Percentiles rank a stretch among this genome's conserved stretches.
Evolutionary conservation across 257 asterid species (phyloP).

Genomic region (Gentiana macrophylla): DNA sequence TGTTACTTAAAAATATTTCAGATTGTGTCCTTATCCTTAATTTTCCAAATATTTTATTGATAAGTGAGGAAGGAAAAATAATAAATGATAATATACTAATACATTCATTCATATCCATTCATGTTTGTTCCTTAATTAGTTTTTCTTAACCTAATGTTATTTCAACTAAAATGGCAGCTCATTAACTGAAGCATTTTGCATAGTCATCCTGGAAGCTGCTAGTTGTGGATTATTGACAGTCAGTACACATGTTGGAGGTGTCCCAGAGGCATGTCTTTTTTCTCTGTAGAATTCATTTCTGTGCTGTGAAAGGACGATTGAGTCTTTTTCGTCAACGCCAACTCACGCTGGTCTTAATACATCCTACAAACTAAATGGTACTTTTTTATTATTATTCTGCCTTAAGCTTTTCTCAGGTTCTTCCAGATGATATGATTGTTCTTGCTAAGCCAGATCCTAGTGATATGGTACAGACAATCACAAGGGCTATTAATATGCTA

Average conservation of each 20-base stretch:
- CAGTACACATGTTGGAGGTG: slow-evolving; percentile 99
- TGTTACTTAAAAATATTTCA: too few relatives aligned
- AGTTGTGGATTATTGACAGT: slow-evolving; percentile 97
- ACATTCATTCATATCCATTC: not conserved
- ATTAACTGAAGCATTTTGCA: slow-evolving; percentile 95
- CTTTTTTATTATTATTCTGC: slow-evolving; percentile 3
- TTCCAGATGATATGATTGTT: slow-evolving; percentile 95
- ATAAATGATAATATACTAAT: too few relatives aligned
- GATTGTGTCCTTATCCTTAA: too few relatives aligned
- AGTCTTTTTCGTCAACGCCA: too few relatives aligned
- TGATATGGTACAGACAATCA: slow-evolving; percentile 79
- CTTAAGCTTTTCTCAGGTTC: slow-evolving; percentile 40
- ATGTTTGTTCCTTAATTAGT: not conserved
- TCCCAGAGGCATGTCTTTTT: slow-evolving; percentile 77
- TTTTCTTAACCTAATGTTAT: slow-evolving; percentile 10
- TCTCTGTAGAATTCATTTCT: slow-evolving; percentile 7
- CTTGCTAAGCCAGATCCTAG: slow-evolving; percentile 84
- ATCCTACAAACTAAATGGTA: slow-evolving; percentile 5
- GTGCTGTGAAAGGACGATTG: slow-evolving; percentile 1
- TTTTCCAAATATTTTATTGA: too few relatives aligned
- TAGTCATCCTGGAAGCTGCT: slow-evolving; percentile 96
- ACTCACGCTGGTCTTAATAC: too few relatives aligned
- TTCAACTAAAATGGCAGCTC: slow-evolving; percentile 44
- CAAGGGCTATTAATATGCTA: slow-evolving; percentile 69
- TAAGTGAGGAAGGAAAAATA: too few relatives aligned